These are phyloP conservation scores for Tolypocladium sp. DNA, from an alignment of 2,329 filamentous ascomycete species.

Conservation along the genomic window DNA sequence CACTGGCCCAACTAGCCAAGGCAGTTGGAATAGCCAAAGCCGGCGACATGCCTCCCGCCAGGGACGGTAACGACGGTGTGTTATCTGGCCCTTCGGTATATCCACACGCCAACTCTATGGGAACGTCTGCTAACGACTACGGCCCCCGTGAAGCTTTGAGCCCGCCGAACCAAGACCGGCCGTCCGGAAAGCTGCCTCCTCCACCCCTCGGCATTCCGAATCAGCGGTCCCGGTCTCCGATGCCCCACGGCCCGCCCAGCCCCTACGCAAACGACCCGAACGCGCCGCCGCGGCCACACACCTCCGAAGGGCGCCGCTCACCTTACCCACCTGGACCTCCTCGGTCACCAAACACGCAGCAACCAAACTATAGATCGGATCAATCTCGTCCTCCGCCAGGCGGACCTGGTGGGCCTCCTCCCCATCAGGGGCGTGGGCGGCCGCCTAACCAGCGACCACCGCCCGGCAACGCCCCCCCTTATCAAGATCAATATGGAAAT, in stretches of 20 bases:
- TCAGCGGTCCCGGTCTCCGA: constrained; percentile 35
- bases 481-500: constrained; percentile 11
- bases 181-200: constrained; percentile 27
- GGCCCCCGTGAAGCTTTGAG: constrained; percentile 45
- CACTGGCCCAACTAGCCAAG: constrained; percentile 69
- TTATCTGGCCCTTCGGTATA: constrained; percentile 38
- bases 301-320: constrained; percentile 21
- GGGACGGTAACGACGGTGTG: constrained; percentile 21
- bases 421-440: constrained; percentile 11
- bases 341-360: constrained; percentile 18
- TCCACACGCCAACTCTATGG: constrained; percentile 38
- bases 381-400: constrained; percentile 5
- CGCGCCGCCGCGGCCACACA: constrained; percentile 17
- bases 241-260: constrained; percentile 22
- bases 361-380: constrained; percentile 16
- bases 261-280: constrained; percentile 21
- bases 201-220: constrained; percentile 30
- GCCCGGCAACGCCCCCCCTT: constrained; percentile 6
- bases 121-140: constrained; percentile 45
- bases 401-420: constrained; percentile 9
- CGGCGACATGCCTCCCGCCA: constrained; percentile 18
- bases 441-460: constrained; percentile 9
- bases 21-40: constrained; percentile 47
- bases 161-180: constrained; percentile 23
- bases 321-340: constrained; percentile 18